phyloP scores from a whole-genome alignment of 164 flowering plant species.

The Dillenia suffruticosa region DNA sequence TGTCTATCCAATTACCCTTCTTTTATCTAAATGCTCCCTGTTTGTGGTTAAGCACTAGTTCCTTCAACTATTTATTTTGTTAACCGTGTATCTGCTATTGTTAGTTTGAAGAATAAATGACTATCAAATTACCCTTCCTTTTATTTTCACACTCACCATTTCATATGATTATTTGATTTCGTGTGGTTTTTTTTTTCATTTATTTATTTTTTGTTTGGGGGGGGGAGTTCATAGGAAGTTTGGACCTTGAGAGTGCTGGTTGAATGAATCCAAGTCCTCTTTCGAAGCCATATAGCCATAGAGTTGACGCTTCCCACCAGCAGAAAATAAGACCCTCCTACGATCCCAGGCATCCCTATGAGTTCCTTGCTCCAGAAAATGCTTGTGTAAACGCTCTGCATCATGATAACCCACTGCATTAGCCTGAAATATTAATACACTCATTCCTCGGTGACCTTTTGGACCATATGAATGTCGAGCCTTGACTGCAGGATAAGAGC shows the following conservation, averaged over 20 bases:
- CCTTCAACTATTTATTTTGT: too few species aligned
- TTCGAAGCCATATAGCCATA: constrained; percentile 77
- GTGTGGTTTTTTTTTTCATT: too few species aligned
- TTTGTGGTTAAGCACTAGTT: too few species aligned
- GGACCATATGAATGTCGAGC: constrained; percentile 96
- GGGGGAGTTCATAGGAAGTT: neutral
- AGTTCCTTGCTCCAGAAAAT: constrained; percentile 52
- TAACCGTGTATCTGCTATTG: too few species aligned
- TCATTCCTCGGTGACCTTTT: constrained; percentile 92
- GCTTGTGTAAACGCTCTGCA: constrained; percentile 86
- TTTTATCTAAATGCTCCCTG: too few species aligned
- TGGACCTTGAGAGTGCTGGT: constrained; percentile 72
- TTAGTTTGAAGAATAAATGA: too few species aligned
- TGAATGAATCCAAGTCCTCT: constrained; percentile 67
- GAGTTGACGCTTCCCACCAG: constrained; percentile 81
- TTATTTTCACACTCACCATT: too few species aligned
- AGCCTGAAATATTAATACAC: constrained; percentile 77
- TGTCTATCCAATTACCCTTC: too few species aligned
- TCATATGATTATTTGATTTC: too few species aligned
- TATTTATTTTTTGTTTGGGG: too few species aligned
- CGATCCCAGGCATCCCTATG: constrained; percentile 76
- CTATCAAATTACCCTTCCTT: too few species aligned
- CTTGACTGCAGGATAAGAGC: constrained; percentile 46
- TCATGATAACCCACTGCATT: constrained; percentile 70
- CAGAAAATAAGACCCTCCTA: constrained; percentile 31